Percentiles rank a stretch among this genome's conserved stretches.
Evolutionary conservation across 2,329 filamentous ascomycete species (phyloP).

Genomic region (Fusarium neocosmosporiellum): DNA sequence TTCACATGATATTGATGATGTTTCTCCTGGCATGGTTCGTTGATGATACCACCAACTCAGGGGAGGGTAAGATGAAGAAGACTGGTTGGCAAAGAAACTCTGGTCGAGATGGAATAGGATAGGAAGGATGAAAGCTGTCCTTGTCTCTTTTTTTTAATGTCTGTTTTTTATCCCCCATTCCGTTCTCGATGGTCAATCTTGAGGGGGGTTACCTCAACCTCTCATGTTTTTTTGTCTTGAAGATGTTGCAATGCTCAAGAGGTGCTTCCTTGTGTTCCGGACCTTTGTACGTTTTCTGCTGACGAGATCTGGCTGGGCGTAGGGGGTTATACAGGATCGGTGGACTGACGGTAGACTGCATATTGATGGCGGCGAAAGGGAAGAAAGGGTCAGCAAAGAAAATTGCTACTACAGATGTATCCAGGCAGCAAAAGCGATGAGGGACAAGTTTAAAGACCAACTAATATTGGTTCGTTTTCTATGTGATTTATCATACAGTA

Average conservation of each 20-base stretch:
- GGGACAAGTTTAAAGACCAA: background rate
- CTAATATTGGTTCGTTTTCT: background rate
- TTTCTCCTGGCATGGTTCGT: background rate
- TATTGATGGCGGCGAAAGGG: background rate
- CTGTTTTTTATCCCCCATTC: conserved; percentile 9
- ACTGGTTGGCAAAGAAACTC: background rate
- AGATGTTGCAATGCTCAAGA: conserved; percentile 24
- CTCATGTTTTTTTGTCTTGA: background rate
- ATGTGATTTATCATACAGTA: background rate
- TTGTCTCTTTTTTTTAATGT: conserved; percentile 8
- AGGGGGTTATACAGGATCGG: background rate
- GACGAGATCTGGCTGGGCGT: background rate
- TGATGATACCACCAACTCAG: background rate
- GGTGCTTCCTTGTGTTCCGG: conserved; percentile 6
- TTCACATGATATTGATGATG: background rate
- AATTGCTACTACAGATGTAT: background rate
- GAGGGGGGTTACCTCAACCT: conserved; percentile 2
- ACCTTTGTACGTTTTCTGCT: background rate
- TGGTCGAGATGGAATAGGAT: conserved; percentile 10
- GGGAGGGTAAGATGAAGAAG: background rate
- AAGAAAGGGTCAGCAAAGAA: background rate
- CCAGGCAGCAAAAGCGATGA: background rate
- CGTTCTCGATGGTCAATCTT: conserved; percentile 30
- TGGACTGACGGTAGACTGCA: background rate
- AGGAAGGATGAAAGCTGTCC: conserved; percentile 1